These are phyloP conservation scores for Theileria luwenshuni DNA, from an alignment of 169 alveolate genomes.

Conservation along the genomic window DNA sequence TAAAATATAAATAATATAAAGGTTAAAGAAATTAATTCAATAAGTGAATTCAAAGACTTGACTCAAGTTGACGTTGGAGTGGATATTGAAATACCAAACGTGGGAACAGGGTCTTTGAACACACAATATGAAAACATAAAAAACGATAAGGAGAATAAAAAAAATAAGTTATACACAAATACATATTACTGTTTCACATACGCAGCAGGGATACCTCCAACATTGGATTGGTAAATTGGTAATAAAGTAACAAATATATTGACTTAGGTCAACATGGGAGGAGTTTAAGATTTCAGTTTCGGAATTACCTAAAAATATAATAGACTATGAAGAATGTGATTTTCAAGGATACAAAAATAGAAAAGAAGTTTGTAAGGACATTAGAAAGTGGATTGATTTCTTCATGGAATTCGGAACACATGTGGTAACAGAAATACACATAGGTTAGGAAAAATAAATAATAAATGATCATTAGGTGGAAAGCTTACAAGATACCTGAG, in stretches of 20 bases:
- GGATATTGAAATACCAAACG: constrained; percentile 14
- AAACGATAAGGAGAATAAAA: background rate
- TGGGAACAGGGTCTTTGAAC: constrained; percentile 33
- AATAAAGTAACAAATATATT: background rate
- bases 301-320: constrained; percentile 32
- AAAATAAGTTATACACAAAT: constrained; percentile 48
- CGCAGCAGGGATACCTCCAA: constrained; percentile 74
- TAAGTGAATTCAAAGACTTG: constrained; percentile 40
- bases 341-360: constrained; percentile 39
- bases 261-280: constrained; percentile 48
- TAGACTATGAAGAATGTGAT: constrained; percentile 35
- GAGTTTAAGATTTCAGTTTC: constrained; percentile 35
- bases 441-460: constrained; percentile 17
- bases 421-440: constrained; percentile 49
- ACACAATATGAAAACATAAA: constrained; percentile 29
- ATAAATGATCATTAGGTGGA: constrained; percentile 35
- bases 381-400: constrained; percentile 58
- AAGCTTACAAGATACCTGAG: constrained; percentile 45
- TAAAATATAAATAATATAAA: background rate
- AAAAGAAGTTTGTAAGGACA: constrained; percentile 33
- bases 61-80: constrained; percentile 26
- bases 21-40: constrained; percentile 38
- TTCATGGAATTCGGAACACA: constrained; percentile 65
- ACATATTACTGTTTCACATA: constrained; percentile 66
- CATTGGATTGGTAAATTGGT: constrained; percentile 43